Evolutionary conservation across 176 grass and related monocot species (phyloP).

Genomic region (Hordeum vulgare): DNA sequence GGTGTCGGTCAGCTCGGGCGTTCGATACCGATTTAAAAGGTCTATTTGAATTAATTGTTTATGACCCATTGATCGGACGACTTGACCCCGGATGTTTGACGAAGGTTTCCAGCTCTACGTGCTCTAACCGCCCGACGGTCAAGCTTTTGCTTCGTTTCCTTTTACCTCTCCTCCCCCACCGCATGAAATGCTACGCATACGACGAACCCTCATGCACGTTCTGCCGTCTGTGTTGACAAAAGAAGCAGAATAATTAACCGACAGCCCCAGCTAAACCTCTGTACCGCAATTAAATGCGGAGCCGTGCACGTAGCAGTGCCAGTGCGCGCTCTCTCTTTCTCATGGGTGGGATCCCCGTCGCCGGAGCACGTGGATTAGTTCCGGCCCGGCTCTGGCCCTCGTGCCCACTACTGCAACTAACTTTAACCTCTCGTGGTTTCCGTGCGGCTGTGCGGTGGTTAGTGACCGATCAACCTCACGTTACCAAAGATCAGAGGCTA

Average conservation of each 20-base stretch:
- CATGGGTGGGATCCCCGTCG: constrained; percentile 10
- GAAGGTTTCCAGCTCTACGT: too few relatives aligned
- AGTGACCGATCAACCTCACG: neutral
- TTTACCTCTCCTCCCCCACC: too few relatives aligned
- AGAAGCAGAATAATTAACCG: neutral
- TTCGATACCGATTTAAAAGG: too few relatives aligned
- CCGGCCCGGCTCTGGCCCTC: neutral
- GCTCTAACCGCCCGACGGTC: too few relatives aligned
- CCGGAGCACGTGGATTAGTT: constrained; percentile 15
- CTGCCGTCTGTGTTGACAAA: neutral
- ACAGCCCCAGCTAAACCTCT: neutral
- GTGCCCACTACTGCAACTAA: neutral
- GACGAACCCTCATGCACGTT: too few relatives aligned
- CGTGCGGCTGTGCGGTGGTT: neutral
- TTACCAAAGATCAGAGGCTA: neutral
- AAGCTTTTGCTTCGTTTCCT: too few relatives aligned
- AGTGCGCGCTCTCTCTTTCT: neutral
- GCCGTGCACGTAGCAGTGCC: neutral
- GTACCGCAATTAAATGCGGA: neutral
- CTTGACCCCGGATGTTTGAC: too few relatives aligned
- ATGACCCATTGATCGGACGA: too few relatives aligned
- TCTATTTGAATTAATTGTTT: too few relatives aligned
- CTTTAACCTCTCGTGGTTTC: constrained; percentile 19
- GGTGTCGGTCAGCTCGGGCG: too few relatives aligned
- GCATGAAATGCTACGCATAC: neutral